Evolutionary conservation across 805 yeast species (phyloP), one percentile per base, ranked within the genome.

Genomic region (Candida xiaguanensis): DNA sequence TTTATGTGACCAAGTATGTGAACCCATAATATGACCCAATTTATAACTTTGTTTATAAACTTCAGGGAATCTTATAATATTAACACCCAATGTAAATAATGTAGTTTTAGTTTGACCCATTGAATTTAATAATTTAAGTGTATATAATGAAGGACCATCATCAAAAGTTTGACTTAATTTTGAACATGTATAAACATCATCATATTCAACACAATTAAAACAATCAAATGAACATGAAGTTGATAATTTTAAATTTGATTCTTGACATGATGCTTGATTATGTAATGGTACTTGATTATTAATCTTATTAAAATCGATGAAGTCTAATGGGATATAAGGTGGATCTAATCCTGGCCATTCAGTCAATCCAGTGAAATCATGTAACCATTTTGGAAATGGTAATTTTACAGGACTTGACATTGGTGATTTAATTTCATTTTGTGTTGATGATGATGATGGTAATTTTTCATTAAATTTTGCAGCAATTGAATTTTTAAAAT

Each of bases 1-100:
- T 42, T 80, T 79, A 64, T 91, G 98, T 1, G 89, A 79, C 96
- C 96, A 91, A 0, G 97, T 87, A 58, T 91, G 99, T 0, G 88
- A 75, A 1, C 85, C 97, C 55, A 89, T 61, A 22, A 89, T 63
- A 59, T 91, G 97, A 11, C 96, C 96, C 22, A 62, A 60, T 1
- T 58, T 56, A 30, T 74, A 66, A 22, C 83, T 72, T 31, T 70
- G 64, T 25, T 70, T 59, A 55, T 89, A 87, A 23, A 83, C 71
- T 5, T 84, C 83, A 0, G 97, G 97, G 55, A 70, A 77, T 46
- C 80, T 70, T 2, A 90, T 82, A 22, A 85, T 82, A 50, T 90
- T 86, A 37, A 82, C 66, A 1, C 98, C 98, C 39, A 90, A 68
- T 2, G 88, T 82, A 67, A 91, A 91, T 52, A 91, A 90, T 0